Evolutionary conservation across 768 basidiomycete genomes (phyloP), one percentile per base, ranked within the genome.

Genomic region (Suillus subalutaceus): DNA sequence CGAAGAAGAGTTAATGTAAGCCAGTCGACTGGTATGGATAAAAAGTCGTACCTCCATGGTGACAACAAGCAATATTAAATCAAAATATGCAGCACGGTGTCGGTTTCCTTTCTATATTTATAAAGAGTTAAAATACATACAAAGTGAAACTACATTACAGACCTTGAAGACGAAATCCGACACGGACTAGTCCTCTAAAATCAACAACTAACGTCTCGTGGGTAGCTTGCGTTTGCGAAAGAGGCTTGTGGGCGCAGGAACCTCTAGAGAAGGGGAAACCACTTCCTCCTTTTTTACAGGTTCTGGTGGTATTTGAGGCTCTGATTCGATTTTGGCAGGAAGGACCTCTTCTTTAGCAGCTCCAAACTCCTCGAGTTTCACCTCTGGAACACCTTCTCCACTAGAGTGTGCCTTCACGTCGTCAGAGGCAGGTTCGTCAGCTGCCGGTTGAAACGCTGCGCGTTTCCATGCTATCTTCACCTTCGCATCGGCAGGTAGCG

Each of bases 211-310:
- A 40, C 48, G 60, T 8, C 64, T 62, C 12, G 26, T 41, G 9
- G 74, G 74, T 26, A 67, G 48, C 65, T 76, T 79, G 20, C 79
- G 77, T 65, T 78, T 79, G 63, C 78, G 74, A 66, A 80, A 80
- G 8, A 70, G 63, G 37, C 67, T 52, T 43, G 66, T 37, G 4
- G 68, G 61, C 30, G 62, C 41, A 20, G 57, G 23, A 23, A n/a
- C 44, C 30, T 68, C 67, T 13, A 48, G 44, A 37, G 35, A n/a
- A 37, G 18, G 35, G 6, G 50, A 20, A n/a, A 37, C 8, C 35
- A n/a, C 61, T 35, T 68, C 65, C 26, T 67, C 66, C 60, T 63
- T 63, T 35, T 65, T 75, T 32, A 64, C 44, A 50, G 67, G 67
- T 66, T 58, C 66, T 32, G 40, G 57, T 20, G 41, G 62, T 43